Evolutionary conservation across 2,329 filamentous ascomycete genomes (phyloP).

Genomic region (Aspergillus sp.): DNA sequence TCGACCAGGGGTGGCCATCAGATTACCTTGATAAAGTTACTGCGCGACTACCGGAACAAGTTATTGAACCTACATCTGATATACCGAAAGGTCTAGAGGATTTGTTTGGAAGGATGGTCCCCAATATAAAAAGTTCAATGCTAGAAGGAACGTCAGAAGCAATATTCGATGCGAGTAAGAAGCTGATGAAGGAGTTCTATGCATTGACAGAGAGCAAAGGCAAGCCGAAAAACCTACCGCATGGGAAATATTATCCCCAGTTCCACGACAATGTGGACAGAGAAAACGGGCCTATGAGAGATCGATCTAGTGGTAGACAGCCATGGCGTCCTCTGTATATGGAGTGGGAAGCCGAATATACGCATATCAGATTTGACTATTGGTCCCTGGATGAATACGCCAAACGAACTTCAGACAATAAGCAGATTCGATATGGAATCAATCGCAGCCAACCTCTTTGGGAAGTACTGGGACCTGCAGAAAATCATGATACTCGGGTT

Average conservation of each 20-base stretch:
- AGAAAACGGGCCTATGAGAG: slow-evolving; percentile 17
- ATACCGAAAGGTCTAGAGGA: no score
- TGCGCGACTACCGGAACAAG: not conserved
- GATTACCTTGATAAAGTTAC: slow-evolving; percentile 22
- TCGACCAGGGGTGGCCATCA: slow-evolving; percentile 32
- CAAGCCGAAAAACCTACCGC: no score
- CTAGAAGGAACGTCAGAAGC: no score
- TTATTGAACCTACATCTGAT: not conserved
- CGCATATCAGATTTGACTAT: slow-evolving; percentile 27
- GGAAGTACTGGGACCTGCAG: no score
- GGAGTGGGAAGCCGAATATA: slow-evolving; percentile 41
- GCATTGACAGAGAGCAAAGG: no score
- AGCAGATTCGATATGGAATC: not conserved
- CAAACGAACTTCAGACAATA: not conserved
- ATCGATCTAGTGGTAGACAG: slow-evolving; percentile 27
- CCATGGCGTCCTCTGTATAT: slow-evolving; percentile 37
- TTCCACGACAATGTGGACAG: slow-evolving; percentile 12
- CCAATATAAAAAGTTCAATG: no score
- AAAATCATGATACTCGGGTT: slow-evolving; percentile 15
- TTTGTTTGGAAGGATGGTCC: no score
- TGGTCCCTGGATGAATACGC: slow-evolving; percentile 21
- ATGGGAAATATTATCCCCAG: slow-evolving; percentile 2
- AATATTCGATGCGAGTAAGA: not conserved
- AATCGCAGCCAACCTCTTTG: slow-evolving; percentile 6
- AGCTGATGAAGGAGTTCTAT: not conserved